A percentile compares a stretch with the other conserved stretches of the same genome.
Conservation (phyloP, 345 rosid genomes). For the Populus nigra region DNA sequence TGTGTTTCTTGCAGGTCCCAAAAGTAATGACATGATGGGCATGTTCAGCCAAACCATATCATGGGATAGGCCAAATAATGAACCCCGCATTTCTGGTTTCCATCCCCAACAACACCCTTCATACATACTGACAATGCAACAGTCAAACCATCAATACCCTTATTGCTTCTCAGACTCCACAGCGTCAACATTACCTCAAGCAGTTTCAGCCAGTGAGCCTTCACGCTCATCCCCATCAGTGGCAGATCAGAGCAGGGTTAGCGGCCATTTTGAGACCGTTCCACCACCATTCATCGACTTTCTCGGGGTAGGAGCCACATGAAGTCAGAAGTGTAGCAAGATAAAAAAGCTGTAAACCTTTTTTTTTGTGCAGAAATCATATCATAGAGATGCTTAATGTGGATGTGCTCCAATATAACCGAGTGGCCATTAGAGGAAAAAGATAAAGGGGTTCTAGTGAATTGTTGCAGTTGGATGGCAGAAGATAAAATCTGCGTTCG, state of each 20-base stretch:
- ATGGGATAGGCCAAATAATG: slow-evolving; percentile 40
- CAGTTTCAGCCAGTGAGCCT: slow-evolving; percentile 29
- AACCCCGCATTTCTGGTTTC: slow-evolving; percentile 25
- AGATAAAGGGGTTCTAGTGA: not conserved
- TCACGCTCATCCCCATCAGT: slow-evolving; percentile 20
- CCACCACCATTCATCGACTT: slow-evolving; percentile 63
- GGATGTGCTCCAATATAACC: slow-evolving; percentile 20
- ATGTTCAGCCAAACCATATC: slow-evolving; percentile 33
- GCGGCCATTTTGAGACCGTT: slow-evolving; percentile 26
- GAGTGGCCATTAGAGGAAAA: slow-evolving; percentile 33
- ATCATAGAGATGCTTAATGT: slow-evolving; percentile 19
- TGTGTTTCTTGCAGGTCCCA: slow-evolving; percentile 34
- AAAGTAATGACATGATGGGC: slow-evolving; percentile 39
- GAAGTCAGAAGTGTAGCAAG: slow-evolving; percentile 11
- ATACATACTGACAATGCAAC: slow-evolving; percentile 34
- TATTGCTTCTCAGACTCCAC: slow-evolving; percentile 28
- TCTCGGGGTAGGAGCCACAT: slow-evolving; percentile 76
- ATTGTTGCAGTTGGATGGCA: not conserved
- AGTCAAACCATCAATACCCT: slow-evolving; percentile 30
- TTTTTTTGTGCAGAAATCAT: slow-evolving; percentile 1
- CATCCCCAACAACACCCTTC: slow-evolving; percentile 11
- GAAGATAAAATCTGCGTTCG: slow-evolving; percentile 6
- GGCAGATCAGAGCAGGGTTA: slow-evolving; percentile 12
- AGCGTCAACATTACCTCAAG: slow-evolving; percentile 14
- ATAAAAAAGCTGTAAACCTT: slow-evolving; percentile 6